phyloP scores from a whole-genome alignment of 768 basidiomycete genomes.

The Tricholoma saponaceum region DNA sequence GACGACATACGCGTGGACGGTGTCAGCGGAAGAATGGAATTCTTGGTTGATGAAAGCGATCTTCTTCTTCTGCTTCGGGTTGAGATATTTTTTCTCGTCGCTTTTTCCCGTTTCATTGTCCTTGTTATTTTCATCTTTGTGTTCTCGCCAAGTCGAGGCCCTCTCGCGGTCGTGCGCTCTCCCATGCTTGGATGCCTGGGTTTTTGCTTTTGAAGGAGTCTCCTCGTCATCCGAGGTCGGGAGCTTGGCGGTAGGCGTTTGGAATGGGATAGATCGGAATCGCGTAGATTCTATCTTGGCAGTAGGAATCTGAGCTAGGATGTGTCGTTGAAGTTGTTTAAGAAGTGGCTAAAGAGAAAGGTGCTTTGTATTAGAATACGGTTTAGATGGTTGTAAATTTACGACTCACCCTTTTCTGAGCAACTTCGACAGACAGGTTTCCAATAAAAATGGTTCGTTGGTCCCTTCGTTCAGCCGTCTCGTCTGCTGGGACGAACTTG shows the following conservation, averaged over 20 bases:
- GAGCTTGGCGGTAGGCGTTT: slow-evolving; percentile 68
- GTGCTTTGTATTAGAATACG: slow-evolving; percentile 3
- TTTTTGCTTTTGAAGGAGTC: slow-evolving; percentile 24
- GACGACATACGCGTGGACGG: slow-evolving; percentile 87
- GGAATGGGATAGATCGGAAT: slow-evolving; percentile 92
- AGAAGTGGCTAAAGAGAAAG: slow-evolving; percentile 52
- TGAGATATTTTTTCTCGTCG: slow-evolving; percentile 67
- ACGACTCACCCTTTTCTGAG: slow-evolving; percentile 64
- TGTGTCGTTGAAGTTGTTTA: slow-evolving; percentile 74
- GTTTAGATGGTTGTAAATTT: not conserved
- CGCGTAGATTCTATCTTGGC: slow-evolving; percentile 90
- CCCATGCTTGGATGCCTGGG: slow-evolving; percentile 28
- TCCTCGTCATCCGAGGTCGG: slow-evolving; percentile 31
- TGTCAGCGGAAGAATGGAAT: slow-evolving; percentile 72
- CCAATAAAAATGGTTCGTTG: slow-evolving; percentile 89
- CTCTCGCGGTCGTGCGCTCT: slow-evolving; percentile 53
- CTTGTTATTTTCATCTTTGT: slow-evolving; percentile 34
- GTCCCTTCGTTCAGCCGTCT: slow-evolving; percentile 71
- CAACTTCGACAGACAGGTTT: slow-evolving; percentile 76
- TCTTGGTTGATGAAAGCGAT: slow-evolving; percentile 93
- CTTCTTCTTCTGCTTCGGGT: slow-evolving; percentile 83
- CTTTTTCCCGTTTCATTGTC: slow-evolving; percentile 33
- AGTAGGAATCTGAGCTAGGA: slow-evolving; percentile 64
- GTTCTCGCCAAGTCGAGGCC: slow-evolving; percentile 54
- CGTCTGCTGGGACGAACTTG: slow-evolving; percentile 60